phyloP scores from a whole-genome alignment of 179 eudicot genomes.

The Nepenthes alata region DNA sequence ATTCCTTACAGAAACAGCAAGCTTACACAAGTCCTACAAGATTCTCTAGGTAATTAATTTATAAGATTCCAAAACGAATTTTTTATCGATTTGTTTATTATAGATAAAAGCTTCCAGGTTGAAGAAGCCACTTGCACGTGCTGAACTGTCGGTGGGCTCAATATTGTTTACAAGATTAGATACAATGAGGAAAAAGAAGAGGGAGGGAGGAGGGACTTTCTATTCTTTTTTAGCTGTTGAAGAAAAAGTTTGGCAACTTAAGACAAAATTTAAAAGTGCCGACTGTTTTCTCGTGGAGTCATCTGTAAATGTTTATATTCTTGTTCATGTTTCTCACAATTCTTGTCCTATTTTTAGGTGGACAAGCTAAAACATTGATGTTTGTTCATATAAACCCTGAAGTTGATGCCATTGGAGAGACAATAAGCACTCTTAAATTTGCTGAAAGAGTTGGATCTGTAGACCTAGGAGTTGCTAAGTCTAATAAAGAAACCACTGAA shows the following conservation, averaged over 20 bases:
- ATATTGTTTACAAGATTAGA: no score
- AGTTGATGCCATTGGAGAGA: conserved; percentile 68
- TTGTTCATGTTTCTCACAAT: not conserved
- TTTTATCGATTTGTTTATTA: not conserved
- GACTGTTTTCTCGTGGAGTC: no score
- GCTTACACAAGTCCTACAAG: conserved; percentile 95
- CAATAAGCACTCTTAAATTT: conserved; percentile 85
- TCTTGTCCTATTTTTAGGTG: conserved; percentile 32
- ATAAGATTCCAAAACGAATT: not conserved
- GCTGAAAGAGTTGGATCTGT: conserved; percentile 95
- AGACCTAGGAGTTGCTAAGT: conserved; percentile 83
- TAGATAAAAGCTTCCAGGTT: no score
- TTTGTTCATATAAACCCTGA: conserved; percentile 94
- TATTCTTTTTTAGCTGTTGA: no score
- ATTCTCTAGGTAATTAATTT: conserved; percentile 56
- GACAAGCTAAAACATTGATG: conserved; percentile 95
- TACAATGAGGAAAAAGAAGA: no score
- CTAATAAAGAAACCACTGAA: conserved; percentile 87
- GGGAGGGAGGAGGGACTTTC: no score
- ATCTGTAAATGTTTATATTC: not conserved
- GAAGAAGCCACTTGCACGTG: no score
- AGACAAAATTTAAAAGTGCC: no score
- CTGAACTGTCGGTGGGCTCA: no score
- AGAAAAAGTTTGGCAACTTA: no score
- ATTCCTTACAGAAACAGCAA: conserved; percentile 96